Base-by-base conservation (phyloP, 1,284 basidiomycete genomes). In the Ceratobasidium sp. region DNA sequence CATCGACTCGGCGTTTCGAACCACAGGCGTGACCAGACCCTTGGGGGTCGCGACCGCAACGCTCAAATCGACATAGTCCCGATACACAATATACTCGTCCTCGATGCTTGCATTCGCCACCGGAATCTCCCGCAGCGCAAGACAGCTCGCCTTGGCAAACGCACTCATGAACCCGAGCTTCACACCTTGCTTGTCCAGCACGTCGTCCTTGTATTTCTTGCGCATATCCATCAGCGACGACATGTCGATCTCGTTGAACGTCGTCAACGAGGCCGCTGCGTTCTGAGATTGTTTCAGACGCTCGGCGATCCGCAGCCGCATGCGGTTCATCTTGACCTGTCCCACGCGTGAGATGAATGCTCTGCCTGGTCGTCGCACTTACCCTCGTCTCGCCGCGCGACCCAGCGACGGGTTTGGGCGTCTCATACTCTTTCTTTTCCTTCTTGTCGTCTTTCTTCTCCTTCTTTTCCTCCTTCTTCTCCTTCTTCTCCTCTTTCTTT, bases 201-300 rank as follows among this genome's bases (percentile, higher is more conserved):
- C 84, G 68, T 87, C 84, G 74, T 98, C 95, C 86, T 99, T 99
- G 88, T 96, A 96, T 77, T 92, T 89, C 77, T 90, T 89, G 75
- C 97, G 91, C 89, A 99, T 90, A 64, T 92, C 90, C 84, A 98
- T 93, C 72, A 98, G 82, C 53, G 90, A 90, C 52, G 93, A 95
- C 96, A 99, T 99, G 84, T 99, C 96, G 78, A 99, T 94, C 82
- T 99, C 96, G 83, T 99, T 98, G 86, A 99, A 99, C 50, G 96
- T 99, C 62, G 97, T 99, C 73, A 99, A 82, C 70, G 94, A 95
- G 53, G 96, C 96, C 10, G 96, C 97, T 13, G 94, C 88, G 80
- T 98, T 98, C 81, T 99, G 96, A 47, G 96, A 97, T 79, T 98
- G 92, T 84, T 99, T 99, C 78, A 99, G 87, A 70, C 96, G 93